Percentiles rank a stretch among this genome's conserved stretches.
phyloP scores from a whole-genome alignment of 1,284 basidiomycete species.

The Chalciporus sp. region DNA sequence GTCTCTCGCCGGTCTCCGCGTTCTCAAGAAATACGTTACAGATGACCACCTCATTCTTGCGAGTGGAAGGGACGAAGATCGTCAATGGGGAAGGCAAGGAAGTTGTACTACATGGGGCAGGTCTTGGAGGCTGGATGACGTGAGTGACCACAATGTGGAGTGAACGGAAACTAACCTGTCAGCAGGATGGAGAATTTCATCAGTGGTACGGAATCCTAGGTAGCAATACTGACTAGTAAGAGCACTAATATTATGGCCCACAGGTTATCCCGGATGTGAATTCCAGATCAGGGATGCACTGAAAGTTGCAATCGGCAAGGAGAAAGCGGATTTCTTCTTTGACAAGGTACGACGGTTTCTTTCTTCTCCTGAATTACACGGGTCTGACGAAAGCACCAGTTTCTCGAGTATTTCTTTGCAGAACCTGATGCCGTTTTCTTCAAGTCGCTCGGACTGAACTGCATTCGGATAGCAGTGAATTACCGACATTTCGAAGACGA shows the following conservation, averaged over 20 bases:
- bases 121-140: slow-evolving; percentile 39
- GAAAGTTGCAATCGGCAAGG: slow-evolving; percentile 40
- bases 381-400: slow-evolving; percentile 31
- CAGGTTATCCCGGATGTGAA: slow-evolving; percentile 40
- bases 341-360: slow-evolving; percentile 37
- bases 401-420: slow-evolving; percentile 56
- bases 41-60: slow-evolving; percentile 6
- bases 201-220: neutral
- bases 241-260: neutral
- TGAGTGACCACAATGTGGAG: slow-evolving; percentile 1
- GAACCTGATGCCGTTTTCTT: slow-evolving; percentile 53
- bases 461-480: slow-evolving; percentile 49
- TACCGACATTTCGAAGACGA: slow-evolving; percentile 49
- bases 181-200: slow-evolving; percentile 7
- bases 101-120: slow-evolving; percentile 37
- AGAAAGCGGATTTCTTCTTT: slow-evolving; percentile 45
- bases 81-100: slow-evolving; percentile 34
- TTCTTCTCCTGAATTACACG: neutral
- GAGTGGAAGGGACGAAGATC: slow-evolving; percentile 19
- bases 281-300: slow-evolving; percentile 43
- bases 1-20: neutral
- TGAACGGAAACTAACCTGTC: neutral
- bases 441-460: slow-evolving; percentile 51
- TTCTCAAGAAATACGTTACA: neutral
- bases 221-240: neutral